These are phyloP conservation scores for Exophiala sp. DNA, from an alignment of 2,329 filamentous ascomycete species.

Conservation along the genomic window DNA sequence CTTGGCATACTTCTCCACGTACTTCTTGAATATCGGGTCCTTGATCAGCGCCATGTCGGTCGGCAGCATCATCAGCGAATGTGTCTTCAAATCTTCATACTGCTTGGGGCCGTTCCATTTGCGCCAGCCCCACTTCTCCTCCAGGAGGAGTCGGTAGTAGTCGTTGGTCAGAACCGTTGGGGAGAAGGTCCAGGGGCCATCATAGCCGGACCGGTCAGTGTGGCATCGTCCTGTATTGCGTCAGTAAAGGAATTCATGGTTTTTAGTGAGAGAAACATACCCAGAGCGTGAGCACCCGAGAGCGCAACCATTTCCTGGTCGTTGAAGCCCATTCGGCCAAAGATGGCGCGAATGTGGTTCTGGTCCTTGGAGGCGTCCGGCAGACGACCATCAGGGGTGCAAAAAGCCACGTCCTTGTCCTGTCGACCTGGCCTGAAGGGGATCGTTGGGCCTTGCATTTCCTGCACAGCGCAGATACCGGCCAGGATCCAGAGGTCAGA, in stretches of 20 bases:
- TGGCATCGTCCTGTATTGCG: conserved; percentile 60
- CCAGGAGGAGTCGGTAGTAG: conserved; percentile 78
- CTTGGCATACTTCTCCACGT: conserved; percentile 82
- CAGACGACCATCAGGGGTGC: conserved; percentile 88
- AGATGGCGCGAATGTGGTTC: conserved; percentile 83
- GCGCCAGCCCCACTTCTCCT: conserved; percentile 87
- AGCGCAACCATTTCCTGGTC: conserved; percentile 95
- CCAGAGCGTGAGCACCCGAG: conserved; percentile 75
- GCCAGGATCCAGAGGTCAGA: conserved; percentile 94
- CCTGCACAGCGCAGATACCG: conserved; percentile 81
- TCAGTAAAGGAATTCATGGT: neutral
- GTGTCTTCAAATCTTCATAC: conserved; percentile 80
- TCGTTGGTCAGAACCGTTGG: conserved; percentile 91
- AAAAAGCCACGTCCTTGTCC: conserved; percentile 73
- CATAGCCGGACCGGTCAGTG: conserved; percentile 77
- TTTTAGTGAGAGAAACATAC: conserved; percentile 33
- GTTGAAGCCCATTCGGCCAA: conserved; percentile 95
- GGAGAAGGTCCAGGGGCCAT: conserved; percentile 87
- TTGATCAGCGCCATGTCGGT: conserved; percentile 80
- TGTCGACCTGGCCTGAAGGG: conserved; percentile 81
- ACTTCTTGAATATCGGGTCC: conserved; percentile 77
- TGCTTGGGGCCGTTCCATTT: conserved; percentile 91
- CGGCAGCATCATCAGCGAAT: conserved; percentile 95
- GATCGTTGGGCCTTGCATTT: conserved; percentile 84
- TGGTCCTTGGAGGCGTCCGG: conserved; percentile 74